These are phyloP conservation scores for Tulasnella calospora DNA, from an alignment of 768 basidiomycete species.

Conservation along the genomic window DNA sequence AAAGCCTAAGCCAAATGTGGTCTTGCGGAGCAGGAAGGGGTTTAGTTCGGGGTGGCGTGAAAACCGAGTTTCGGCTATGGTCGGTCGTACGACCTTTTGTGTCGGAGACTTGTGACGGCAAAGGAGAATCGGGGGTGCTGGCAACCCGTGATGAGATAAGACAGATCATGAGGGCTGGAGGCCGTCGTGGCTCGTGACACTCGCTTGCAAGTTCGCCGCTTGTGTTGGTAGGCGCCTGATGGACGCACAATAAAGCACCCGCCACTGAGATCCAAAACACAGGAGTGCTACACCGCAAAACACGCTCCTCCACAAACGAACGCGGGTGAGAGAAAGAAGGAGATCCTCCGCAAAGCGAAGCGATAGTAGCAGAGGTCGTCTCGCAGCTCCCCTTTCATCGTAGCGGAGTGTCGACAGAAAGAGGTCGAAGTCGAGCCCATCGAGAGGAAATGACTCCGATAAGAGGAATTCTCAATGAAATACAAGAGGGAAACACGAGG, in stretches of 20 bases:
- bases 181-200: not conserved
- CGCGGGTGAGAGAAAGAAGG: not conserved
- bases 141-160: not conserved
- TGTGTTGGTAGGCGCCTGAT: not conserved
- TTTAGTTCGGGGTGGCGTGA: not conserved
- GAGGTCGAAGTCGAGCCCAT: not conserved
- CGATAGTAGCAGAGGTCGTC: not conserved
- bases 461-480: not conserved
- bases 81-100: conserved; percentile 2
- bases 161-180: not conserved
- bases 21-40: not conserved
- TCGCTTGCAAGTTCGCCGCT: not conserved
- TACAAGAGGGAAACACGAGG: not conserved
- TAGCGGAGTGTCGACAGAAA: not conserved
- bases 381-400: not conserved
- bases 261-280: not conserved
- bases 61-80: conserved; percentile 2
- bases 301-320: not conserved
- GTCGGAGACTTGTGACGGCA: not conserved
- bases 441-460: conserved; percentile 5
- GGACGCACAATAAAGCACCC: not conserved
- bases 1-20: not conserved
- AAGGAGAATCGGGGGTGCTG: not conserved
- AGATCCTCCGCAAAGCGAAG: not conserved
- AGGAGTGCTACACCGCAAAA: not conserved